Conservation (phyloP, 345 rosid genomes). For the Melaleuca alternifolia region DNA sequence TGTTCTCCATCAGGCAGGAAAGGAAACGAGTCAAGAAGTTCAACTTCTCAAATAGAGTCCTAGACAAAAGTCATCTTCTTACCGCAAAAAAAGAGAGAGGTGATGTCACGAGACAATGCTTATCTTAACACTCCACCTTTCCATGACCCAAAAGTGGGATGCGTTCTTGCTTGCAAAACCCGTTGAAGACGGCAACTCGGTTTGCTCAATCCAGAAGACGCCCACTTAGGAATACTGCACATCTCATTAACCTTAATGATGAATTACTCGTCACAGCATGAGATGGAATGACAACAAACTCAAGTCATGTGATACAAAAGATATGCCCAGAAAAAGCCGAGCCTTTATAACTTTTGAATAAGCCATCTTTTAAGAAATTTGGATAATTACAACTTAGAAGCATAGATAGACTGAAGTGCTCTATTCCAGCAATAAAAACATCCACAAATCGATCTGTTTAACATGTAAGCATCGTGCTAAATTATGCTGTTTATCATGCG, state of each 20-base stretch:
- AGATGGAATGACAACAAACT: background rate
- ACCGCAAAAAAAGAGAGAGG: background rate
- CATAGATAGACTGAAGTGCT: too few species aligned
- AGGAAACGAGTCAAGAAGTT: background rate
- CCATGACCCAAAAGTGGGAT: conserved; percentile 59
- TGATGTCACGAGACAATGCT: background rate
- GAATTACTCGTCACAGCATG: background rate
- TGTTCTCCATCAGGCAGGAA: background rate
- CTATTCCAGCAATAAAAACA: too few species aligned
- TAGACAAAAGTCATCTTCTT: background rate
- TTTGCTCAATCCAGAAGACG: background rate
- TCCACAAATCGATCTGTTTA: too few species aligned
- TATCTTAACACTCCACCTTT: conserved; percentile 71
- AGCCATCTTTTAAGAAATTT: too few species aligned
- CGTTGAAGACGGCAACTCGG: conserved; percentile 14
- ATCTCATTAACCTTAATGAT: background rate
- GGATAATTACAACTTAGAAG: too few species aligned
- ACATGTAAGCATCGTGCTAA: too few species aligned
- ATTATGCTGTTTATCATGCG: too few species aligned
- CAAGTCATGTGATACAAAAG: background rate
- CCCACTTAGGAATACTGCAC: background rate
- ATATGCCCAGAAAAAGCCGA: too few species aligned
- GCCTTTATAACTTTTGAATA: too few species aligned
- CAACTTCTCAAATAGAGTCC: background rate
- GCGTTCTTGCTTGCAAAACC: conserved; percentile 68